Evolutionary conservation across 306 rosid species (phyloP).

Genomic region (Corylus americana): DNA sequence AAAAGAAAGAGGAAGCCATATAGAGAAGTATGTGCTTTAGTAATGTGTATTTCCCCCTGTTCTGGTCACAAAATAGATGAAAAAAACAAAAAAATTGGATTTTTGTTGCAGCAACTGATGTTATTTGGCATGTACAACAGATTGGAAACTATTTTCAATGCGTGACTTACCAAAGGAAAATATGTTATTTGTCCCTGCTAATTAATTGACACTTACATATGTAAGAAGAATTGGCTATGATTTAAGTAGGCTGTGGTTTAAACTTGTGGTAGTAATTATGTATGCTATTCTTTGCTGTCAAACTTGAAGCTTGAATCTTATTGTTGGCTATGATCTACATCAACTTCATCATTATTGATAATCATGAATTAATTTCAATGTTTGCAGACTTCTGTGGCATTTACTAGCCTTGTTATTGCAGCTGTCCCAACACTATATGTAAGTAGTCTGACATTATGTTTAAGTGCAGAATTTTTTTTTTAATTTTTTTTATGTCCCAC

Average conservation of each 20-base stretch:
- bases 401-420: conserved; percentile 78
- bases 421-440: conserved; percentile 82
- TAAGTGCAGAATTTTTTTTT: conserved; percentile 13
- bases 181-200: conserved; percentile 1
- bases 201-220: neutral
- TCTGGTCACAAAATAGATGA: too few species aligned
- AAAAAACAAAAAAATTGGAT: too few species aligned
- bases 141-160: neutral
- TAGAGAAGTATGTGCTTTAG: too few species aligned
- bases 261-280: neutral
- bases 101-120: neutral
- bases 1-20: too few species aligned
- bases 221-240: neutral
- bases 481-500: neutral
- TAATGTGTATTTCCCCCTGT: too few species aligned
- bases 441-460: conserved; percentile 39
- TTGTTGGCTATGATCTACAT: neutral
- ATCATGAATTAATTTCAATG: conserved; percentile 20
- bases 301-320: neutral
- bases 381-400: conserved; percentile 86
- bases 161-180: neutral
- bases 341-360: conserved; percentile 9
- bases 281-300: neutral
- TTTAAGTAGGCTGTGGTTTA: neutral
- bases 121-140: neutral